Conservation (phyloP, 2,329 filamentous ascomycete genomes). For the Coniochaeta sp. region DNA sequence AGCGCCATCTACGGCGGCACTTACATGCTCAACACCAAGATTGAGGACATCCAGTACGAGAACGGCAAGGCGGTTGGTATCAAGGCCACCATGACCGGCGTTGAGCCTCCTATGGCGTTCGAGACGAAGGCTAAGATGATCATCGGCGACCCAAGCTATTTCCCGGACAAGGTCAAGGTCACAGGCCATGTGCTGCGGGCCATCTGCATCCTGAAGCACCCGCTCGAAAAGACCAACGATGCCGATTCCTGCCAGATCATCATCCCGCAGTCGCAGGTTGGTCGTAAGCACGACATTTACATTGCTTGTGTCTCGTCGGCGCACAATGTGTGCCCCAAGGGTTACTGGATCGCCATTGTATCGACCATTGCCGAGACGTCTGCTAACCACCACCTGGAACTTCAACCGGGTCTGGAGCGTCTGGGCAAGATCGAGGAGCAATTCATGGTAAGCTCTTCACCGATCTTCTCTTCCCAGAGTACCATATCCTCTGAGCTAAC, state of each 20-base stretch:
- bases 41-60: slow-evolving; percentile 86
- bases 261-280: slow-evolving; percentile 95
- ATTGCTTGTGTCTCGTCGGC: slow-evolving; percentile 91
- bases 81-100: slow-evolving; percentile 92
- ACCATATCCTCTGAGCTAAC: neutral
- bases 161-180: slow-evolving; percentile 79
- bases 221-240: slow-evolving; percentile 81
- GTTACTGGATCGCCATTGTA: slow-evolving; percentile 97
- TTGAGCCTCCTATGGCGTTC: slow-evolving; percentile 82
- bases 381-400: slow-evolving; percentile 92
- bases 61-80: slow-evolving; percentile 84
- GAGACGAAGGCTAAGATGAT: slow-evolving; percentile 95
- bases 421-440: slow-evolving; percentile 93
- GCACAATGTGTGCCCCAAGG: slow-evolving; percentile 97
- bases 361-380: slow-evolving; percentile 90
- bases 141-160: slow-evolving; percentile 93
- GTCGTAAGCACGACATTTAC: slow-evolving; percentile 96
- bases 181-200: slow-evolving; percentile 89
- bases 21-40: slow-evolving; percentile 96
- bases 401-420: slow-evolving; percentile 84
- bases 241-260: slow-evolving; percentile 90
- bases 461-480: neutral
- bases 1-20: slow-evolving; percentile 98
- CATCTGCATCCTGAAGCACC: slow-evolving; percentile 96
- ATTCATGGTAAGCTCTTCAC: slow-evolving; percentile 62